phyloP scores from a whole-genome alignment of 2,329 filamentous ascomycete species.

The Sphaerulina populicola region DNA sequence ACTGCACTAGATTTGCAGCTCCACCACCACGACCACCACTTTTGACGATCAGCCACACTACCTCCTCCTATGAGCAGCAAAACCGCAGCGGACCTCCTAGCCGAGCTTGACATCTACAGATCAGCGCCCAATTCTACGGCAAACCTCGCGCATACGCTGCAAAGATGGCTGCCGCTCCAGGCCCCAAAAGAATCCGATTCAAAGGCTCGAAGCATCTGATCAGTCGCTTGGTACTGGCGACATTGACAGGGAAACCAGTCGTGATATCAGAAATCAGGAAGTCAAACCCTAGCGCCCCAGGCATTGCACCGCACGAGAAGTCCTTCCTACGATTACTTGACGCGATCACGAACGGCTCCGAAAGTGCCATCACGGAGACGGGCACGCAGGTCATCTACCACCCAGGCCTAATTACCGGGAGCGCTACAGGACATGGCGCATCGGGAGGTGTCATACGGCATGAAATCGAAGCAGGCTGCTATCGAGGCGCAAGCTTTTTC shows the following conservation, averaged over 20 bases:
- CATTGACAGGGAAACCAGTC: constrained; percentile 78
- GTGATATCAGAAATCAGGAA: constrained; percentile 92
- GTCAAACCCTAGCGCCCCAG: constrained; percentile 74
- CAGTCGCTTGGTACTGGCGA: constrained; percentile 78
- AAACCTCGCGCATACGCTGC: not conserved
- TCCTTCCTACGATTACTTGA: constrained; percentile 94
- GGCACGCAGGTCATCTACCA: constrained; percentile 89
- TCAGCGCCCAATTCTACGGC: not conserved
- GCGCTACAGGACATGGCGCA: constrained; percentile 65
- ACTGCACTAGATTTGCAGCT: too few species aligned
- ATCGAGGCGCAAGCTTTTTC: constrained; percentile 82
- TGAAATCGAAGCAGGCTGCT: constrained; percentile 66
- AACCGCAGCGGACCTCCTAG: not conserved
- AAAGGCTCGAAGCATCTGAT: constrained; percentile 76
- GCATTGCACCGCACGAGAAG: constrained; percentile 84
- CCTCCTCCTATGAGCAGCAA: not conserved
- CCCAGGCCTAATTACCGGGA: constrained; percentile 84
- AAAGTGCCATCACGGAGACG: constrained; percentile 92
- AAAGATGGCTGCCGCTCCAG: constrained; percentile 25
- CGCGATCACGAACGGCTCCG: constrained; percentile 85
- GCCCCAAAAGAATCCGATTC: constrained; percentile 44
- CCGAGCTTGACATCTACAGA: not conserved
- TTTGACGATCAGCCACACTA: too few species aligned
- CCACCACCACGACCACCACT: too few species aligned
- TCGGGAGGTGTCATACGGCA: constrained; percentile 70